phyloP scores from a whole-genome alignment of 306 rosid species.

The Fagus sylvatica region DNA sequence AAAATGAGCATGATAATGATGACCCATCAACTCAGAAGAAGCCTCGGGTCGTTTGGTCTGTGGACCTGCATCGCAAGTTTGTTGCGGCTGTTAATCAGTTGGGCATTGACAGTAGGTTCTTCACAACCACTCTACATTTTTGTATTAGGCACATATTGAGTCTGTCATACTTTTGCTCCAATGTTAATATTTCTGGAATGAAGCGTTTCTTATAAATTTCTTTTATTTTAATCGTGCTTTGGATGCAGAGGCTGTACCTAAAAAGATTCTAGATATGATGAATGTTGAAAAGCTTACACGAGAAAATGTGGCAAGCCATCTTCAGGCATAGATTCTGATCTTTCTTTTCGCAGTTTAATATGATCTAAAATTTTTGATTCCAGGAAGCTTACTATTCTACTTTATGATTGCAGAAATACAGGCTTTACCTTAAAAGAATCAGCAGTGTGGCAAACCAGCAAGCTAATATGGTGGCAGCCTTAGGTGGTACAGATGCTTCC shows the following conservation, averaged over 20 bases:
- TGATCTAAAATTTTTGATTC: conserved; percentile 16
- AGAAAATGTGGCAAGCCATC: conserved; percentile 99
- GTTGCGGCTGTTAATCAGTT: conserved; percentile 89
- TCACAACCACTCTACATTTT: conserved; percentile 6
- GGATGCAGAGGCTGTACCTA: conserved; percentile 93
- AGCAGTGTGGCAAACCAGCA: conserved; percentile 88
- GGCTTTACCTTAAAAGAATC: conserved; percentile 88
- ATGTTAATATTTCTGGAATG: neutral
- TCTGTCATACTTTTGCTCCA: neutral
- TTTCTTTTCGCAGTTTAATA: conserved; percentile 18
- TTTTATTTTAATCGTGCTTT: conserved; percentile 23
- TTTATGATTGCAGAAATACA: conserved; percentile 75
- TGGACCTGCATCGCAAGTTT: conserved; percentile 90
- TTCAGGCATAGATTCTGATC: conserved; percentile 60
- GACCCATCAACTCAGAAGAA: conserved; percentile 86
- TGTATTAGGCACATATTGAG: neutral
- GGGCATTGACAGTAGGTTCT: conserved; percentile 89
- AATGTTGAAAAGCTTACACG: conserved; percentile 91
- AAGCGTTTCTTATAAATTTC: neutral
- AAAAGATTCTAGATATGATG: conserved; percentile 92
- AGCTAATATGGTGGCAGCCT: conserved; percentile 85
- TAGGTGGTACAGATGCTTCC: conserved; percentile 74
- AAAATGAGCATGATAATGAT: conserved; percentile 60
- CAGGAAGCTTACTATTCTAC: conserved; percentile 17
- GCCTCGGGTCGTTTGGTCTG: conserved; percentile 98